Percentiles rank a stretch among this genome's conserved stretches.
phyloP scores from a whole-genome alignment of 106 monocot genomes.

The Allium cepa region DNA sequence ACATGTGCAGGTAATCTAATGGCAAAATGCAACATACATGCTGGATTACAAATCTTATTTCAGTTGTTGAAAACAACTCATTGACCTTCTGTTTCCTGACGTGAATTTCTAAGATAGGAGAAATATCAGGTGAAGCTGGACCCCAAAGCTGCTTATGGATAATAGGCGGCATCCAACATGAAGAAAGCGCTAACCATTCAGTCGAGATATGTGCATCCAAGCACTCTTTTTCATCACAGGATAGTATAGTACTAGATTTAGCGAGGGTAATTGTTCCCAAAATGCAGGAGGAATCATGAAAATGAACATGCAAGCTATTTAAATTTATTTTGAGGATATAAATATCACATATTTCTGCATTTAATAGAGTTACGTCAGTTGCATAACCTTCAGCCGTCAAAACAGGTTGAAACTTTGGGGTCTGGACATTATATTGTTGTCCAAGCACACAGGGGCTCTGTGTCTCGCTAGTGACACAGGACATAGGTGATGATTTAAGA shows the following conservation, averaged over 20 bases:
- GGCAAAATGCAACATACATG: constrained; percentile 61
- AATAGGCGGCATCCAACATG: constrained; percentile 38
- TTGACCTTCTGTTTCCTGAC: constrained; percentile 31
- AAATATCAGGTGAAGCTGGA: constrained; percentile 27
- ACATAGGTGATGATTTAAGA: constrained; percentile 17
- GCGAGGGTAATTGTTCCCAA: constrained; percentile 47
- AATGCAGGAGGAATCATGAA: constrained; percentile 74
- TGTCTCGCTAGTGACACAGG: constrained; percentile 10
- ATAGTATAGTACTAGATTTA: constrained; percentile 16
- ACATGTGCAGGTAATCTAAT: constrained; percentile 54
- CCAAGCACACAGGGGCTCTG: constrained; percentile 14
- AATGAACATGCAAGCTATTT: constrained; percentile 41
- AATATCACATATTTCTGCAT: constrained; percentile 2
- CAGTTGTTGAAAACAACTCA: constrained; percentile 18
- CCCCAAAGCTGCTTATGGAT: constrained; percentile 55
- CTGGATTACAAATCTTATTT: constrained; percentile 65
- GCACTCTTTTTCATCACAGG: constrained; percentile 22
- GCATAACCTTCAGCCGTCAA: constrained; percentile 4
- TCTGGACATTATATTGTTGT: neutral
- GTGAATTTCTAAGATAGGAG: constrained; percentile 47
- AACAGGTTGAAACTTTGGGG: constrained; percentile 2
- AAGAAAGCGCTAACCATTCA: constrained; percentile 46
- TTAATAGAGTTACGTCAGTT: neutral
- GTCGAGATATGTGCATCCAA: constrained; percentile 58
- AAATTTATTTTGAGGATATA: constrained; percentile 32